A percentile compares a stretch with the other conserved stretches of the same genome.
These are phyloP conservation scores for Choiromyces venosus DNA, from an alignment of 495 filamentous ascomycete species.

Conservation along the genomic window DNA sequence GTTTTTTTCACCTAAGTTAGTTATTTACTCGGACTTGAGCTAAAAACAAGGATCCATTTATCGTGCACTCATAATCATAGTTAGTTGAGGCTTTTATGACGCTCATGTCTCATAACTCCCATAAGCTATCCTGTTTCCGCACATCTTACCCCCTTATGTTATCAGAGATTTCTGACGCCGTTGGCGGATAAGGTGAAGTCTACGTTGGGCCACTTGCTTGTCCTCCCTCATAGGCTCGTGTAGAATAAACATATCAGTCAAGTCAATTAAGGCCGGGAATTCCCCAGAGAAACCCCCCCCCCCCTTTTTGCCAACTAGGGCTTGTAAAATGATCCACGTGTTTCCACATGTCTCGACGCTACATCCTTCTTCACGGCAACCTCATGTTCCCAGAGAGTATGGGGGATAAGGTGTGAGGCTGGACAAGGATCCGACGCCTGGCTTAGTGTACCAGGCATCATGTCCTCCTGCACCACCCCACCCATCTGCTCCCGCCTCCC, in stretches of 20 bases:
- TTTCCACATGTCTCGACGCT: no score
- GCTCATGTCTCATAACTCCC: neutral
- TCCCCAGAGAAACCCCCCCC: neutral
- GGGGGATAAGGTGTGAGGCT: neutral
- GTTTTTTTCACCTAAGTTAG: no score
- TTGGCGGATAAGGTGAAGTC: neutral
- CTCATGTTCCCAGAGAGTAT: neutral
- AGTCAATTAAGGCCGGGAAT: neutral
- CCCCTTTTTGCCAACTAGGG: neutral
- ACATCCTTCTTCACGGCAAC: neutral
- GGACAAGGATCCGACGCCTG: neutral
- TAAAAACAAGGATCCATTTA: no score
- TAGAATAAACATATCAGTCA: neutral
- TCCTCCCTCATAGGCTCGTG: neutral
- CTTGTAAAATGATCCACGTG: no score
- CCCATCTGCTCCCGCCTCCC: neutral
- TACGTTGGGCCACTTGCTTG: neutral
- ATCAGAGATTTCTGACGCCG: neutral
- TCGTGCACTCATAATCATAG: neutral
- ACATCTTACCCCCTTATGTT: neutral
- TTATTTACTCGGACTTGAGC: no score
- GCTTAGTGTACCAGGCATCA: neutral
- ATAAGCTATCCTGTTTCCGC: neutral
- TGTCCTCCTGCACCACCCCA: no score
- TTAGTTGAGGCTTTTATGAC: neutral